Evolutionary conservation across 1,284 basidiomycete genomes (phyloP), one percentile per base, ranked within the genome.

Genomic region (Irpex sp.): DNA sequence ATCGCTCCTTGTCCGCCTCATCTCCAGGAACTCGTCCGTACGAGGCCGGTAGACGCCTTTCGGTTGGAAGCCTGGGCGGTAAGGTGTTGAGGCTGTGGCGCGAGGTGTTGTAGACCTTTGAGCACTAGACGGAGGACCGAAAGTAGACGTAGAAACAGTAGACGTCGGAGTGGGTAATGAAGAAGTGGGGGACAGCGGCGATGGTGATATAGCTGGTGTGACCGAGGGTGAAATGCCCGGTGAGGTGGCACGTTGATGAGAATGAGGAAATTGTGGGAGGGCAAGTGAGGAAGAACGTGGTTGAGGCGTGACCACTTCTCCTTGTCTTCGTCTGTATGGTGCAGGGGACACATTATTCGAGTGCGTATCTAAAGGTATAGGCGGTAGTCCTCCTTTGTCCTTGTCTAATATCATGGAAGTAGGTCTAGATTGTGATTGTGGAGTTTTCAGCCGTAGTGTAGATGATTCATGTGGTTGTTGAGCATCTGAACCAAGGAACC

Each of bases 51-150:
- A 84, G 6, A 92, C 84, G 7, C 92, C 92, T 66, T 84, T 87
- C 1, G 92, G 92, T 72, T 94, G 92, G 72, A 94, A 62, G 94
- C 0, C 92, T 6, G 90, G 85, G 56, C 88, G 85, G 72, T 94
- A 94, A 1, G 87, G 89, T 2, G 86, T 82, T 0, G 66, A 64
- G 4, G 61, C 66, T 35, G 31, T 33, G 31, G 31, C 5, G 5
- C 67, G 61, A n/a, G 61, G 61, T 8, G 61, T 59, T n/a, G 51
- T 6, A 11, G 60, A 8, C 4, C 39, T 13, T 17, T 55, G 61
- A 60, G 39, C n/a, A 46, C 13, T n/a, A 13, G 8, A 13, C 11
- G 39, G 39, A 46, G 39, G 13, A 46, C 39, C 13, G 5, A n/a
- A 13, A 15, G 39, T 46, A 46, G 39, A 4, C 7, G 39, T 46